Percentiles rank a stretch among this genome's conserved stretches.
These are phyloP conservation scores for Fagus crenata DNA, from an alignment of 306 rosid genomes.

Conservation along the genomic window DNA sequence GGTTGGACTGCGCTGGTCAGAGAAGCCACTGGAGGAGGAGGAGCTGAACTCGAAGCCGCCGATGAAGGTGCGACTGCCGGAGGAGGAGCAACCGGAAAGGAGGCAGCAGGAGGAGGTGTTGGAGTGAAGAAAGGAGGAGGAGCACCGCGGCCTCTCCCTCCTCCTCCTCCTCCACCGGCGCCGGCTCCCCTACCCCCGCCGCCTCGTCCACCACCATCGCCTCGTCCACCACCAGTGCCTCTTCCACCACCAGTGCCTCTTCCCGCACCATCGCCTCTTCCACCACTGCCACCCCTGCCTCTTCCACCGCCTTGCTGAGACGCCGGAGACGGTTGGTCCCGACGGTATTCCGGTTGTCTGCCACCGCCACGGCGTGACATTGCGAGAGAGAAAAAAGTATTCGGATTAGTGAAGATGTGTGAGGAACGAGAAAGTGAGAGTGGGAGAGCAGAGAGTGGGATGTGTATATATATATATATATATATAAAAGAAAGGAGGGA, in stretches of 20 bases:
- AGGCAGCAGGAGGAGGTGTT: background rate
- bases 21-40: background rate
- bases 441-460: no score
- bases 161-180: constrained; percentile 17
- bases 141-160: constrained; percentile 15
- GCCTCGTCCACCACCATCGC: background rate
- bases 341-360: constrained; percentile 1
- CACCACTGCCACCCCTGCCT: background rate
- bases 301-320: constrained; percentile 6
- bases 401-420: no score
- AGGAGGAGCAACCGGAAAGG: background rate
- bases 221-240: background rate
- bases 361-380: constrained; percentile 36
- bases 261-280: background rate
- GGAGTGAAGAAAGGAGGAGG: background rate
- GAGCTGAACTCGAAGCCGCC: background rate
- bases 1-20: constrained; percentile 11
- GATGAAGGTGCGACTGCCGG: background rate
- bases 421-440: no score
- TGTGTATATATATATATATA: no score
- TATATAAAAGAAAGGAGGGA: background rate
- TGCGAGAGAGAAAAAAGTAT: background rate
- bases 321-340: constrained; percentile 22
- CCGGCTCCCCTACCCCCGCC: background rate
- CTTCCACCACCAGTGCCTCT: constrained; percentile 17